These are phyloP conservation scores for Ophiostoma australiae DNA, from an alignment of 2,329 filamentous ascomycete genomes.

Conservation along the genomic window DNA sequence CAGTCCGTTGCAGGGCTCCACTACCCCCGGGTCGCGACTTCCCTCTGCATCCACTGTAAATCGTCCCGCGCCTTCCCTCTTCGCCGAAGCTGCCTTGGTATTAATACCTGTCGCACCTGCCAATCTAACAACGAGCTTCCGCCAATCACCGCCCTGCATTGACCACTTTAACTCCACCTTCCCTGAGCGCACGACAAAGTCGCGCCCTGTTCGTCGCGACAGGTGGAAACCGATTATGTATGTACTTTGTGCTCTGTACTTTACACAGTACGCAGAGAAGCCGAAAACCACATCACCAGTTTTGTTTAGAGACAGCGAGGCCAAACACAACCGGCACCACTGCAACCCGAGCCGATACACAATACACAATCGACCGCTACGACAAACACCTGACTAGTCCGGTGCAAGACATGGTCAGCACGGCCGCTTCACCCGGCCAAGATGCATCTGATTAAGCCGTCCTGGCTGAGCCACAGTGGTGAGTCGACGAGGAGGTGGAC, in stretches of 20 bases:
- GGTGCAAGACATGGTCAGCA: conserved; percentile 28
- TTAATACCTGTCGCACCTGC: background rate
- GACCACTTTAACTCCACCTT: conserved; percentile 3
- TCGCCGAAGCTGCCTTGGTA: background rate
- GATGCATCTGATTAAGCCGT: conserved; percentile 89
- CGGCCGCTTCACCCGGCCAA: conserved; percentile 29
- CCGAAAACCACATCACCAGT: conserved; percentile 10
- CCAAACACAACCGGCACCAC: background rate
- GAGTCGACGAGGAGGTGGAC: conserved; percentile 31
- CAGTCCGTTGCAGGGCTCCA: background rate
- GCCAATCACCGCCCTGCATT: conserved; percentile 11
- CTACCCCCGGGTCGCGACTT: conserved; percentile 1
- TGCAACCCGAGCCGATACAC: background rate
- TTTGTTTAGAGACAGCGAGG: background rate
- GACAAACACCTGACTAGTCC: background rate
- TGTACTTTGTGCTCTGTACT: conserved; percentile 12
- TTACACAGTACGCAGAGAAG: background rate
- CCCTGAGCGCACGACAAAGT: background rate
- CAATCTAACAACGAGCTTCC: background rate
- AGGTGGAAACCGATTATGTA: conserved; percentile 2
- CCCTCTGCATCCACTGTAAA: conserved; percentile 7
- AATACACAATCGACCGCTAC: background rate
- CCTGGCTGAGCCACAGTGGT: conserved; percentile 94
- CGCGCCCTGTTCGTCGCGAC: conserved; percentile 13
- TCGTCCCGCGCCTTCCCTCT: conserved; percentile 8